These are phyloP conservation scores for Bimuria novae-zelandiae DNA, from an alignment of 2,329 filamentous ascomycete species.

Conservation along the genomic window DNA sequence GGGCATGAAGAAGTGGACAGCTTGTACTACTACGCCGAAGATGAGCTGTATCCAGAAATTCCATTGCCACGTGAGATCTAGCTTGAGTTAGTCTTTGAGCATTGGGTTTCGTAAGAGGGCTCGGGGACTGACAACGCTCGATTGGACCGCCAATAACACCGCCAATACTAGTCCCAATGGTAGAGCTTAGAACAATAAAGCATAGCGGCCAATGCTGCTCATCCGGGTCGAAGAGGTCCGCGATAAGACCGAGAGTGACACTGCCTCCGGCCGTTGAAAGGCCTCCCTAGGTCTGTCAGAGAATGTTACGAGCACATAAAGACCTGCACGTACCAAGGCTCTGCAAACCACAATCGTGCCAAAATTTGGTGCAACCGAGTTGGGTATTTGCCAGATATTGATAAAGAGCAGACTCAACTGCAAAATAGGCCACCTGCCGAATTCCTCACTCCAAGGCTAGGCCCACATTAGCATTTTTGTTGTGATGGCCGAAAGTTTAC, in stretches of 20 bases:
- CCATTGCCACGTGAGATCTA: constrained; percentile 66
- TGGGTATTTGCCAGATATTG: constrained; percentile 74
- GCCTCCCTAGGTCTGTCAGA: constrained; percentile 52
- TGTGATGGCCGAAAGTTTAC: no score
- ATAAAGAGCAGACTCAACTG: constrained; percentile 72
- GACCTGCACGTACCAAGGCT: constrained; percentile 54
- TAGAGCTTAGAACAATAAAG: constrained; percentile 56
- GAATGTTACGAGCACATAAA: constrained; percentile 59
- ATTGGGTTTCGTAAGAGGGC: constrained; percentile 37
- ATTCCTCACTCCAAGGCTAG: constrained; percentile 76
- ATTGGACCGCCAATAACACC: constrained; percentile 67
- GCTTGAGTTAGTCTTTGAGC: constrained; percentile 65
- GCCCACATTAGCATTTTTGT: no score
- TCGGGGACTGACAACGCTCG: constrained; percentile 41
- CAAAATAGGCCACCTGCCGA: constrained; percentile 74
- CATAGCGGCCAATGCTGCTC: constrained; percentile 63
- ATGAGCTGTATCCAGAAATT: constrained; percentile 84
- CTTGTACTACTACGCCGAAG: constrained; percentile 70
- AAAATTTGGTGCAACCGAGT: constrained; percentile 66
- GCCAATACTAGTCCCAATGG: constrained; percentile 75
- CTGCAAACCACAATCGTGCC: constrained; percentile 65
- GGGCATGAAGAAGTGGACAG: constrained; percentile 68
- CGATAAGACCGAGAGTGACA: constrained; percentile 66
- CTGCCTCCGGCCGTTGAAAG: constrained; percentile 62
- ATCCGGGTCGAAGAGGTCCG: constrained; percentile 63